Base-by-base conservation (phyloP, 2,329 filamentous ascomycete species). In the Aspergillus aculeatinus region DNA sequence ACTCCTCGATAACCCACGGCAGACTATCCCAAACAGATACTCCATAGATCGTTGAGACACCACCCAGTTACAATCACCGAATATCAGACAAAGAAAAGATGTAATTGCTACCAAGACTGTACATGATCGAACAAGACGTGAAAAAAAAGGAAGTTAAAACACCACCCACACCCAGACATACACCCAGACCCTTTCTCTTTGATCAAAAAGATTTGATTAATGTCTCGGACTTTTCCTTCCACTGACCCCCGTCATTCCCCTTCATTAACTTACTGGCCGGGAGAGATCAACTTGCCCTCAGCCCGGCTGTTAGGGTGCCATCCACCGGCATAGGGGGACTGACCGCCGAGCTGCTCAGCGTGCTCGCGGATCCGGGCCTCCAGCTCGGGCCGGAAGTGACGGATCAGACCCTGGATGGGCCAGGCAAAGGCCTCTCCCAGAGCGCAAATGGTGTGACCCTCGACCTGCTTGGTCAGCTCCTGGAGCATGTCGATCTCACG, bases 401-500 rank as follows among this genome's bases (percentile, higher is more conserved):
- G 89, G 79, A 99, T 99, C 62, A 99, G 86, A 77, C 95, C 95
- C 81, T 99, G 95, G 67, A 99, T 89, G 65, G 95, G 95, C 95
- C 95, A 99, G 65, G 95, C 93, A 70, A 99, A 99, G 64, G 95
- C 95, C 83, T 99, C 95, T 60, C 95, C 95, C 65, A 99, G 83
- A 79, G 94, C 95, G 80, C 95, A 99, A 73, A 99, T 99, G 51
- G 95, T 98, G 83, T 99, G 95, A 11, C 95, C 95, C 82, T 99
- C 95, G 63, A 99, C 95, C 81, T 99, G 95, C 85, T 99, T 99
- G 65, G 95, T 99, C 69, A 99, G 82, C 83, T 99, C 95, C 82
- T 97, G 95, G 68, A 99, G 86, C 95, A 99, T 99, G 77, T 99
- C 95, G 76, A 99, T 99, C 81, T 99, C 95, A 63, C 95, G 86